phyloP scores from a whole-genome alignment of 495 filamentous ascomycete genomes.

The Trichoderma orchidacearum region DNA sequence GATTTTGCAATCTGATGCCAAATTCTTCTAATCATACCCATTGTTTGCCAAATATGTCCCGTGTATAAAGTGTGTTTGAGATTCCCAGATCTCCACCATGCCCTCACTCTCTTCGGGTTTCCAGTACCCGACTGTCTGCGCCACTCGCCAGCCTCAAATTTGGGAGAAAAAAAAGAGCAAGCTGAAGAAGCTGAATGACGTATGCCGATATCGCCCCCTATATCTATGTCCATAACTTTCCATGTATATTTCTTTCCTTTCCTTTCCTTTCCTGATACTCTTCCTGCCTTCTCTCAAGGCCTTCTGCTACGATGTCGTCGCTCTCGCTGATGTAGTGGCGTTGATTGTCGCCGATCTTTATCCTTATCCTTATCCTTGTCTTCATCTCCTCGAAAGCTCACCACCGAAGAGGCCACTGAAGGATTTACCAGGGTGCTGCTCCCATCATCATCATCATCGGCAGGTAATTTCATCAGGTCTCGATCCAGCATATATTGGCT shows the following conservation, averaged over 20 bases:
- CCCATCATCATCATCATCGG: not conserved
- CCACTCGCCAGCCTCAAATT: not conserved
- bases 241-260: not conserved
- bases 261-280: not conserved
- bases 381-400: not conserved
- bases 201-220: not conserved
- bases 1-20: not conserved
- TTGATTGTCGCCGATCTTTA: not conserved
- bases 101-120: not conserved
- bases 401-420: not conserved
- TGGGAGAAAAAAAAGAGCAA: not conserved
- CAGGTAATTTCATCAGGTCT: not conserved
- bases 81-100: not conserved
- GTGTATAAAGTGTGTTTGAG: not conserved
- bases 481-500: not conserved
- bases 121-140: not conserved
- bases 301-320: not conserved
- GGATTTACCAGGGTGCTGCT: not conserved
- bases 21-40: not conserved
- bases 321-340: not conserved
- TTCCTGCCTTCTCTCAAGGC: not conserved
- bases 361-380: not conserved
- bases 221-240: not conserved
- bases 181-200: not conserved
- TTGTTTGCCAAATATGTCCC: not conserved